These are phyloP conservation scores for Globisporangium cylindrosporum DNA, from an alignment of 352 stramenopile genomes.

Conservation along the genomic window DNA sequence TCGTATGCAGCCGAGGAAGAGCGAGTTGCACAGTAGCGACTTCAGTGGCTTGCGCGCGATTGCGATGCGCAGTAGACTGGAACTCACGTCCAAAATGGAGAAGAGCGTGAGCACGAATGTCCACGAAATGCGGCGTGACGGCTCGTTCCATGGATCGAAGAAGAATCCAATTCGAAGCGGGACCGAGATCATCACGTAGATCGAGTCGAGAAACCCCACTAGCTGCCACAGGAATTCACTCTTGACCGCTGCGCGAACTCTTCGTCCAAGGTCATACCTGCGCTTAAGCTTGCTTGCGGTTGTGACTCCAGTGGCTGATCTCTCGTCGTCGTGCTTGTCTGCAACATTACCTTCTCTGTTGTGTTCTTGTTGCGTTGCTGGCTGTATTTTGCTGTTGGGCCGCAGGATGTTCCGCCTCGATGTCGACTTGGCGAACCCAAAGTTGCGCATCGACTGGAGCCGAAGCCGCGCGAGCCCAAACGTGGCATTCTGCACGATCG, in stretches of 20 bases:
- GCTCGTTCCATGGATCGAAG: conserved; percentile 36
- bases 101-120: conserved; percentile 25
- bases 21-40: neutral
- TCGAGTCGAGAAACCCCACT: conserved; percentile 24
- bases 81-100: conserved; percentile 21
- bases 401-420: conserved; percentile 8
- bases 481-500: conserved; percentile 16
- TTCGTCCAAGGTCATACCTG: neutral
- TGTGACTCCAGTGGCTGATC: neutral
- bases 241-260: neutral
- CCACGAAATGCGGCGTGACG: conserved; percentile 15
- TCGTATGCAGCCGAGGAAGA: neutral
- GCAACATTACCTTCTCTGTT: neutral
- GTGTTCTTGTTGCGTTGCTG: neutral
- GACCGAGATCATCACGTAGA: conserved; percentile 30
- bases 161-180: conserved; percentile 39
- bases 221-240: conserved; percentile 1
- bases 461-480: conserved; percentile 17
- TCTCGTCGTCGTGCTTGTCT: neutral
- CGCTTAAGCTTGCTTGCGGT: neutral
- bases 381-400: neutral
- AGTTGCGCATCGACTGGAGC: conserved; percentile 13
- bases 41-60: neutral
- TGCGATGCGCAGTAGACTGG: conserved; percentile 11
- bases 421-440: conserved; percentile 3